Conservation (phyloP, 192 early-diverging fungal species). For the Rhizophlyctis rosea region DNA sequence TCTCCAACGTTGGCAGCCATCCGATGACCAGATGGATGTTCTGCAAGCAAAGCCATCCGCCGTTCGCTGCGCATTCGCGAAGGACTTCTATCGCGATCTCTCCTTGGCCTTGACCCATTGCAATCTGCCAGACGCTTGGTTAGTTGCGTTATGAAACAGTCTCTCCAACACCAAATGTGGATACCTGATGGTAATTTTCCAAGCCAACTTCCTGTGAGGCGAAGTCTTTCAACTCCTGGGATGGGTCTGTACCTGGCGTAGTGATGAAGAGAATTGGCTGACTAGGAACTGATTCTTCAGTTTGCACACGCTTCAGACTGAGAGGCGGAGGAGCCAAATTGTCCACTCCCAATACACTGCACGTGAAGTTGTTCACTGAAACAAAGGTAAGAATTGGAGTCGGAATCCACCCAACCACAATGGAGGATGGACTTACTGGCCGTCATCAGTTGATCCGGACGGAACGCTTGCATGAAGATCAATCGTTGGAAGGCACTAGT, state of each 20-base stretch:
- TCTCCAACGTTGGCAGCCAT: conserved; percentile 52
- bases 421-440: conserved; percentile 46
- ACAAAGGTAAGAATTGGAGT: conserved; percentile 3
- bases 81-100: conserved; percentile 43
- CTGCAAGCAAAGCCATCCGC: conserved; percentile 55
- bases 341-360: conserved; percentile 28
- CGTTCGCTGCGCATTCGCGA: conserved; percentile 24
- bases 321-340: conserved; percentile 42
- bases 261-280: conserved; percentile 60
- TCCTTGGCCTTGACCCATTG: conserved; percentile 64
- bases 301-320: conserved; percentile 34
- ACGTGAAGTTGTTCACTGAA: conserved; percentile 42
- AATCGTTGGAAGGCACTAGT: conserved; percentile 51
- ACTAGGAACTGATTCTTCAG: conserved; percentile 40
- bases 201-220: conserved; percentile 36
- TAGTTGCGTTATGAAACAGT: conserved; percentile 15
- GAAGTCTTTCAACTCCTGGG: conserved; percentile 51
- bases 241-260: conserved; percentile 58
- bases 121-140: conserved; percentile 26
- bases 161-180: not conserved
- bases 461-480: conserved; percentile 45
- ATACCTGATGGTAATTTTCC: conserved; percentile 48
- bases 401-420: conserved; percentile 1
- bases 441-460: conserved; percentile 52
- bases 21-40: conserved; percentile 58